Evolutionary conservation across 495 filamentous ascomycete species (phyloP).

Genomic region (Chaetomium cochliodes): DNA sequence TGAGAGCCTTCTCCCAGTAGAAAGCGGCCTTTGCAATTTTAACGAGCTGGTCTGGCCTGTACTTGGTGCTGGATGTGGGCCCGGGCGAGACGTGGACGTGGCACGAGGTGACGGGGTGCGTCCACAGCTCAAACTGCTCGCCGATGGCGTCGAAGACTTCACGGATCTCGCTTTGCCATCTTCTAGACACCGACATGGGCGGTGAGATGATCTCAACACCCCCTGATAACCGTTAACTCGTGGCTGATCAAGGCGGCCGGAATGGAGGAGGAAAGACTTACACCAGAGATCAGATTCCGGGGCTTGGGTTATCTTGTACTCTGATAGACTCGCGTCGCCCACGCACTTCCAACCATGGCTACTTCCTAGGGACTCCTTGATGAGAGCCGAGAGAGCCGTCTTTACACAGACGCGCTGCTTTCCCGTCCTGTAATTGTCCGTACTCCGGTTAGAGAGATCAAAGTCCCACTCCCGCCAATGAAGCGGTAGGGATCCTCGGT

Average conservation of each 20-base stretch:
- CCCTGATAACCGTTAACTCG: not conserved
- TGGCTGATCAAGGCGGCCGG: not conserved
- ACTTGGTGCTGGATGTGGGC: not conserved
- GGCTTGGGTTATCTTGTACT: not conserved
- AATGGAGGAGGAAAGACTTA: not conserved
- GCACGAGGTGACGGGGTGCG: not conserved
- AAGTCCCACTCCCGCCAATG: not conserved
- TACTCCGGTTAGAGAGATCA: not conserved
- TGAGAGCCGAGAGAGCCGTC: not conserved
- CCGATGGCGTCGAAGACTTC: not conserved
- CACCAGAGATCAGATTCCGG: not conserved
- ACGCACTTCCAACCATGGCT: not conserved
- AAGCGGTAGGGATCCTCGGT: not conserved
- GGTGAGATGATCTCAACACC: conserved; percentile 7
- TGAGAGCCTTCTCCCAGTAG: not conserved
- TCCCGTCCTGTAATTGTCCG: not conserved
- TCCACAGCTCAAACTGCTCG: not conserved
- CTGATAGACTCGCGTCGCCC: not conserved
- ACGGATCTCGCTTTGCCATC: not conserved
- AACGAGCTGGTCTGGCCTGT: not conserved
- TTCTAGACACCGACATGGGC: not conserved
- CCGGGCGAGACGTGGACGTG: not conserved
- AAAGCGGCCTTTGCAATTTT: not conserved
- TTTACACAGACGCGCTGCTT: not conserved
- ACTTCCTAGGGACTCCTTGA: not conserved